phyloP scores from a whole-genome alignment of 139 green algal genomes.

The Chlorella sp. region DNA sequence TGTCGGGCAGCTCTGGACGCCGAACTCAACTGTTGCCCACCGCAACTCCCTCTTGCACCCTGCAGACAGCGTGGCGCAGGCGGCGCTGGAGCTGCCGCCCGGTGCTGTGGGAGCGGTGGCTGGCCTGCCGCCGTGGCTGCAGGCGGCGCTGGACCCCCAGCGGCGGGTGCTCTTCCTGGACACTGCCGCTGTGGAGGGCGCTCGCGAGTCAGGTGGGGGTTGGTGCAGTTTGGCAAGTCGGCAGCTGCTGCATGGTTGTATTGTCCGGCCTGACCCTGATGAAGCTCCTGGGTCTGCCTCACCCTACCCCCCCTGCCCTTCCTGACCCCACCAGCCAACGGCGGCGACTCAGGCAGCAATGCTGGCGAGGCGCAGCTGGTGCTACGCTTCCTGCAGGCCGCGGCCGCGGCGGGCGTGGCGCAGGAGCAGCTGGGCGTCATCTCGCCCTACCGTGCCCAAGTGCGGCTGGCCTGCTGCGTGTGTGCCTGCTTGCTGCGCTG shows the following conservation, averaged over 20 bases:
- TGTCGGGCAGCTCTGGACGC: too few relatives aligned
- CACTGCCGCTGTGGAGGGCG: slow-evolving; percentile 56
- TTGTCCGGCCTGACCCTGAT: too few relatives aligned
- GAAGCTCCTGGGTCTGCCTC: too few relatives aligned
- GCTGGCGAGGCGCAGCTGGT: slow-evolving; percentile 69
- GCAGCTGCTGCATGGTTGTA: too few relatives aligned
- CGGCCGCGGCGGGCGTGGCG: slow-evolving; percentile 61
- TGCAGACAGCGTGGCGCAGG: slow-evolving; percentile 58
- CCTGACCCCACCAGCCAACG: neutral
- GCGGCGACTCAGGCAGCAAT: slow-evolving; percentile 67
- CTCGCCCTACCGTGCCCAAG: slow-evolving; percentile 88
- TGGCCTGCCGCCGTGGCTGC: slow-evolving; percentile 38
- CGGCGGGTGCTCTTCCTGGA: slow-evolving; percentile 86
- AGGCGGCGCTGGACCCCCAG: slow-evolving; percentile 64
- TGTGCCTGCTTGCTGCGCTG: too few relatives aligned
- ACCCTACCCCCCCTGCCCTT: too few relatives aligned
- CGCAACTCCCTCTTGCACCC: neutral
- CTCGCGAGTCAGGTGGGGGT: slow-evolving; percentile 35
- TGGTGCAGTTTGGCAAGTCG: too few relatives aligned
- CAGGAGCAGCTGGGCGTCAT: slow-evolving; percentile 74
- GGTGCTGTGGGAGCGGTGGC: neutral
- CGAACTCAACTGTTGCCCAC: too few relatives aligned
- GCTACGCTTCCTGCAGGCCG: slow-evolving; percentile 54
- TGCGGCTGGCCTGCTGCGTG: slow-evolving; percentile 26
- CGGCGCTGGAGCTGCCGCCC: slow-evolving; percentile 56